These are phyloP conservation scores for Coemansia erecta DNA, from an alignment of 192 early-diverging fungal species.

Conservation along the genomic window DNA sequence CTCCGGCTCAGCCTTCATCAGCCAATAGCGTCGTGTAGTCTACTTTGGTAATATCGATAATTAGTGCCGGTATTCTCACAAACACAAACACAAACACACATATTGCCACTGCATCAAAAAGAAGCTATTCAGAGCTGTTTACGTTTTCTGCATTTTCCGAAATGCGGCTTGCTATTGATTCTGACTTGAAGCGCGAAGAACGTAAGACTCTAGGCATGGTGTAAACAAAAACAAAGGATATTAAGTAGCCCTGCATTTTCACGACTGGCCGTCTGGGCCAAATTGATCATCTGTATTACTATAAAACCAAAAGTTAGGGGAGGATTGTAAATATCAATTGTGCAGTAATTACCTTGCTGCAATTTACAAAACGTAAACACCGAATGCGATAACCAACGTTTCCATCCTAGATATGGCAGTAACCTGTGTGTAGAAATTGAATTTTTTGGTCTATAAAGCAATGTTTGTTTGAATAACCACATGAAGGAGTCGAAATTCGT, in stretches of 20 bases:
- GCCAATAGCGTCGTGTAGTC: slow-evolving; percentile 54
- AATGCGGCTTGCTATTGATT: neutral
- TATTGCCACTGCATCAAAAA: neutral
- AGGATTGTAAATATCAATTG: neutral
- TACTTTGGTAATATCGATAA: neutral
- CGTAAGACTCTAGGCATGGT: slow-evolving; percentile 15
- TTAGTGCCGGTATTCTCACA: neutral
- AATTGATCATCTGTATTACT: too few relatives aligned
- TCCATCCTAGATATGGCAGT: neutral
- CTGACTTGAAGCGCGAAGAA: slow-evolving; percentile 8
- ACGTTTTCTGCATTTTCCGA: slow-evolving; percentile 2
- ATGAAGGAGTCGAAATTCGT: neutral
- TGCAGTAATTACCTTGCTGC: neutral
- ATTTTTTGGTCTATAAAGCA: neutral
- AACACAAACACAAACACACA: neutral
- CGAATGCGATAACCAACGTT: too few relatives aligned
- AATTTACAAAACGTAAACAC: slow-evolving; percentile 1
- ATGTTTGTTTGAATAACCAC: neutral
- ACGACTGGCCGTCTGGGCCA: too few relatives aligned
- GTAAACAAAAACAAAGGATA: slow-evolving; percentile 2
- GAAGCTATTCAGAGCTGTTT: neutral
- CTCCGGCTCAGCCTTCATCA: slow-evolving; percentile 85
- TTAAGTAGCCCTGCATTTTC: too few relatives aligned
- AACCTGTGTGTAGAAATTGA: neutral
- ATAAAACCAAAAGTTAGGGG: slow-evolving; percentile 3